These are phyloP conservation scores for Cantharellus cinnabarinus DNA, from an alignment of 768 basidiomycete genomes.

Conservation along the genomic window DNA sequence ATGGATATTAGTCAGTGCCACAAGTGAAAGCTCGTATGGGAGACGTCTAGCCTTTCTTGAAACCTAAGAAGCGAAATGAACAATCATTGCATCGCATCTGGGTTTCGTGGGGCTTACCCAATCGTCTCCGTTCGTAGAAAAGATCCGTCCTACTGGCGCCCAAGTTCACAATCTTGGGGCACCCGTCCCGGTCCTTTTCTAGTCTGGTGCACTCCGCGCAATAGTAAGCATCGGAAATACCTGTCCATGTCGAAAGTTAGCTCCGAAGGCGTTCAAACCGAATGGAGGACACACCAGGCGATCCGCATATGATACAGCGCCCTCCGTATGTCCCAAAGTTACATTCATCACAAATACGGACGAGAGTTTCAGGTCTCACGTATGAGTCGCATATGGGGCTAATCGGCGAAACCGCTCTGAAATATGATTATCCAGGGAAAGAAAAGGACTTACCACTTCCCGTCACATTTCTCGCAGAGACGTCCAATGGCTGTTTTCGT, in stretches of 20 bases:
- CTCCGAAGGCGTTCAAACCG: background rate
- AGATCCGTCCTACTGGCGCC: conserved; percentile 82
- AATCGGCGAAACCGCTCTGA: background rate
- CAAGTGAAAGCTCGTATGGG: background rate
- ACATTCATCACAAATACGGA: conserved; percentile 97
- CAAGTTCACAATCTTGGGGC: conserved; percentile 95
- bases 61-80: conserved; percentile 24
- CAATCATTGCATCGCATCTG: background rate
- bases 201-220: conserved; percentile 93
- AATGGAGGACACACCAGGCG: conserved; percentile 44
- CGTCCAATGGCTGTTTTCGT: conserved; percentile 66
- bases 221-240: conserved; percentile 97
- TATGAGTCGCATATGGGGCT: conserved; percentile 99
- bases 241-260: conserved; percentile 20
- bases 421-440: background rate
- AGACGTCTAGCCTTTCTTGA: conserved; percentile 37
- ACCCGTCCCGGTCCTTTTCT: conserved; percentile 95
- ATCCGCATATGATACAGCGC: conserved; percentile 91
- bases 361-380: conserved; percentile 92
- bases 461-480: conserved; percentile 97
- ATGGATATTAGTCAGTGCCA: background rate
- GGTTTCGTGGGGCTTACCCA: conserved; percentile 31
- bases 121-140: conserved; percentile 74
- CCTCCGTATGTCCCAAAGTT: conserved; percentile 98
- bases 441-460: conserved; percentile 64